Evolutionary conservation across 2,329 filamentous ascomycete genomes (phyloP).

Genomic region (Microcyclospora tardicrescens): DNA sequence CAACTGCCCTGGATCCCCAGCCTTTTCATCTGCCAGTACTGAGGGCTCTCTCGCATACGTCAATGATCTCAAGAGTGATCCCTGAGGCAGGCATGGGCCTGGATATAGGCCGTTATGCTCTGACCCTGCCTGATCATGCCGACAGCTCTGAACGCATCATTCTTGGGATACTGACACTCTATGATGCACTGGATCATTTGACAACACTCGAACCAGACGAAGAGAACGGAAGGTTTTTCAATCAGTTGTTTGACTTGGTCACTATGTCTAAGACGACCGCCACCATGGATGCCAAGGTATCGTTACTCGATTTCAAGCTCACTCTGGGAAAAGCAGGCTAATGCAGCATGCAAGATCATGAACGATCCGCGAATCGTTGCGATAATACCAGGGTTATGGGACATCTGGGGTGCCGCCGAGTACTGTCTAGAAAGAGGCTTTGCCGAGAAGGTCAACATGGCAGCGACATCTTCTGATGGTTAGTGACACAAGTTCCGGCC

Average conservation of each 20-base stretch:
- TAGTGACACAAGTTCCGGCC: too few relatives aligned
- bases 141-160: too few relatives aligned
- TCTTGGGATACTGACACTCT: too few relatives aligned
- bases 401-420: conserved; percentile 1
- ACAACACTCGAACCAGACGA: conserved; percentile 1
- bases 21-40: too few relatives aligned
- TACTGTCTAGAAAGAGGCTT: conserved; percentile 3
- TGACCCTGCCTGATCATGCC: too few relatives aligned
- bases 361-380: background rate
- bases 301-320: too few relatives aligned
- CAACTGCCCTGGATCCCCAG: too few relatives aligned
- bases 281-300: too few relatives aligned
- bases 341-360: background rate
- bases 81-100: too few relatives aligned
- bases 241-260: conserved; percentile 3
- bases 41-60: too few relatives aligned
- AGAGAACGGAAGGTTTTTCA: conserved; percentile 1
- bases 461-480: background rate
- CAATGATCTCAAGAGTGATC: too few relatives aligned
- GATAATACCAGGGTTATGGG: background rate
- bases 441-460: background rate
- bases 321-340: background rate
- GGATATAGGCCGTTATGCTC: too few relatives aligned
- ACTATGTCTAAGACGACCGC: conserved; percentile 1
- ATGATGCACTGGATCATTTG: background rate